Percentiles rank a stretch among this genome's conserved stretches.
Conservation (phyloP, 78 protist genomes). For the Salpingoeca rosetta region DNA sequence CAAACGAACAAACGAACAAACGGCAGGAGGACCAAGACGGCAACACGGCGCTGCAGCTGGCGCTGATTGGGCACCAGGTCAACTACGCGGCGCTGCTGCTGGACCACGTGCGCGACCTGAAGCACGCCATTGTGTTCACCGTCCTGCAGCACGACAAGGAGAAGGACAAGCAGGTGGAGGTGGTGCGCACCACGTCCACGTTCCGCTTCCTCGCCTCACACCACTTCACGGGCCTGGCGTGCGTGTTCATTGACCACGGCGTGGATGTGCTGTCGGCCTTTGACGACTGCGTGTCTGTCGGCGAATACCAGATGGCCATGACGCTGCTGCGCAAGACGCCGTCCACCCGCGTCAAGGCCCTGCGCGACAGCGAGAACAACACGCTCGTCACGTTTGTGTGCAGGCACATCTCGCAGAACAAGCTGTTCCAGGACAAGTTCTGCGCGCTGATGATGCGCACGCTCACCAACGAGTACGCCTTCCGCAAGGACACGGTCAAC, state of each 20-base stretch:
- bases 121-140: background rate
- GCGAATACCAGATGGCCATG: background rate
- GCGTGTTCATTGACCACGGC: background rate
- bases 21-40: slow-evolving; percentile 19
- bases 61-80: background rate
- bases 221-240: background rate
- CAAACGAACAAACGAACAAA: no score
- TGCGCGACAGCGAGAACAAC: background rate
- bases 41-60: slow-evolving; percentile 18
- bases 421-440: background rate
- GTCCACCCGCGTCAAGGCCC: background rate
- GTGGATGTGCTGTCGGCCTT: background rate
- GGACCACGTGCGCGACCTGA: background rate
- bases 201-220: background rate
- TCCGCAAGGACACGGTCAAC: background rate
- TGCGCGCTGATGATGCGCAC: background rate
- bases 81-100: slow-evolving; percentile 5
- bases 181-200: background rate
- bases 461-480: background rate
- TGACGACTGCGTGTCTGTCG: background rate
- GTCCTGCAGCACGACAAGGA: background rate
- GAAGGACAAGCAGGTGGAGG: background rate
- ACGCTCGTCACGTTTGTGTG: background rate
- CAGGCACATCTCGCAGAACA: background rate
- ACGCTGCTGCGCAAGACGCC: background rate